Evolutionary conservation across 345 rosid species (phyloP).

Genomic region (rapeseed (Brassica napus)): DNA sequence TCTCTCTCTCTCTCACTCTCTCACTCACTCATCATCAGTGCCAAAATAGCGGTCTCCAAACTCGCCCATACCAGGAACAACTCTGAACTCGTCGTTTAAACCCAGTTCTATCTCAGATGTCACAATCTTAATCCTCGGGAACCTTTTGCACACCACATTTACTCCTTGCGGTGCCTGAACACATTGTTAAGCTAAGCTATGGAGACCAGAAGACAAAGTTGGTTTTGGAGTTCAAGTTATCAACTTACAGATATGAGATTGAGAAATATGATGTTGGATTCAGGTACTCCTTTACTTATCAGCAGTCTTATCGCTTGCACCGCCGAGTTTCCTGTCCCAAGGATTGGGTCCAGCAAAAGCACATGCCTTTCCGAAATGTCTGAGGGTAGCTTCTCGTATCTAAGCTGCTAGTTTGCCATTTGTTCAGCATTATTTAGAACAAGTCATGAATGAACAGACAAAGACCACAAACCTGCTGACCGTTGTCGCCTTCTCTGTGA

Average conservation of each 20-base stretch:
- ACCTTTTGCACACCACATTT: constrained; percentile 83
- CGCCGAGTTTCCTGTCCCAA: constrained; percentile 95
- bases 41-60: constrained; percentile 97
- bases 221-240: not conserved
- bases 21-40: constrained; percentile 65
- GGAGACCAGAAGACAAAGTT: constrained; percentile 1
- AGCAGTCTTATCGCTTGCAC: constrained; percentile 87
- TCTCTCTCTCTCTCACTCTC: not conserved
- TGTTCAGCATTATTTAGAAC: not conserved
- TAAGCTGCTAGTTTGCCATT: constrained; percentile 55
- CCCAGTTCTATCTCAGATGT: constrained; percentile 92
- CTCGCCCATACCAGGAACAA: constrained; percentile 95
- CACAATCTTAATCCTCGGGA: constrained; percentile 91
- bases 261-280: constrained; percentile 83
- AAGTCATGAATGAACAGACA: constrained; percentile 2
- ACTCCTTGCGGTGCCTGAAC: constrained; percentile 93
- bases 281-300: constrained; percentile 84
- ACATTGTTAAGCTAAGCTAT: not conserved
- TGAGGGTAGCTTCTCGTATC: constrained; percentile 80
- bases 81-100: constrained; percentile 77
- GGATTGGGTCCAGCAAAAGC: constrained; percentile 81
- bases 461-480: constrained; percentile 58
- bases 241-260: constrained; percentile 85
- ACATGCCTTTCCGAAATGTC: constrained; percentile 93
- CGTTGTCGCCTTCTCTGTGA: constrained; percentile 96